Evolutionary conservation across 2,329 filamentous ascomycete genomes (phyloP), one percentile per base, ranked within the genome.

Genomic region (Aspergillus niger): DNA sequence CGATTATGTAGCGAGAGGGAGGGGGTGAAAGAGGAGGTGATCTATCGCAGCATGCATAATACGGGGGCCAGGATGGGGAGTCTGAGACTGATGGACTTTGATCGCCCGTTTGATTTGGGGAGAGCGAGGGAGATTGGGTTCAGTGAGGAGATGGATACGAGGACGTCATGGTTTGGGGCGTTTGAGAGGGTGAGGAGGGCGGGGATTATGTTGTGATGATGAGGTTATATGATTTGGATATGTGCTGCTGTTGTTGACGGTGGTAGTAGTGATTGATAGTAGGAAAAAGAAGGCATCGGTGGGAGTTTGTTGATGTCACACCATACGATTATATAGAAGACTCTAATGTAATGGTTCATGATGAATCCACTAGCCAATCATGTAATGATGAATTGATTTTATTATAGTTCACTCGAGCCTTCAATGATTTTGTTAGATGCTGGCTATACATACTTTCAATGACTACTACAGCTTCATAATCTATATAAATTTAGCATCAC

Each of bases 1-100:
- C 17, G 3, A 6, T 8, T 53, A 15, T 55, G 52, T 36, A 13
- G 24, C 8, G 39, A 55, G 15, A 30, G 28, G 52, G 52, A 36
- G 13, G 32, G 52, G 36, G 15, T 55, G 8, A 28, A 30, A 10
- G 52, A 43, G 38, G 52, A 36, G 36, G 52, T 55, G 13, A 43
- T 55, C 15, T 38, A 30, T 15, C 36, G 38, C 10, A 55, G 52
- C 20, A 30, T 44, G 52, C 52, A 55, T 43, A 55, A 55, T 28
- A 44, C 52, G 3, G 52, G 52, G n/a, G 38, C 52, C 3, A 15
- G 52, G 4, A 43, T 55, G 52, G 52, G 52, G 15, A 55, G 52
- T 44, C 10, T 55, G 52, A 8, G 52, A 8, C 32, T 55, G 52
- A 55, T 55, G 52, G 52, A 55, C 17, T 55, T 55, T 13, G 39